A percentile compares a stretch with the other conserved stretches of the same genome.
phyloP scores from a whole-genome alignment of 2,329 filamentous ascomycete genomes.

The Penicillium aurantiogriseum region DNA sequence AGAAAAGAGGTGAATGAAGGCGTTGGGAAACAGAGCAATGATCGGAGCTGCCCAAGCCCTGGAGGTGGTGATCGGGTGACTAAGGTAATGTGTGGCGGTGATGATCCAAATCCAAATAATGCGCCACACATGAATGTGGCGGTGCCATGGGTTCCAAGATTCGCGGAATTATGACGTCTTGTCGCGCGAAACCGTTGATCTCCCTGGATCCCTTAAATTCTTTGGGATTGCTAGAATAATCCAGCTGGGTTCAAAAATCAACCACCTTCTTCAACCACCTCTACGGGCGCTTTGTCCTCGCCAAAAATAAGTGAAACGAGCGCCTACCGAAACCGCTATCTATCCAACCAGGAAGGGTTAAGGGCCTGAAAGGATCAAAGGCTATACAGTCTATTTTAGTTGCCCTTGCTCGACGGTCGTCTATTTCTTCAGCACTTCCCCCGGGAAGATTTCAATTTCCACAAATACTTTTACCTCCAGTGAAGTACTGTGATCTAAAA shows the following conservation, averaged over 20 bases:
- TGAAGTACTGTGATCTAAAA: neutral
- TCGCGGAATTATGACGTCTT: constrained; percentile 26
- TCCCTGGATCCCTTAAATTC: neutral
- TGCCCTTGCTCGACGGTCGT: neutral
- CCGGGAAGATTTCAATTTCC: neutral
- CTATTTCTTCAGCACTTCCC: constrained; percentile 5
- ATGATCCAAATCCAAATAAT: neutral
- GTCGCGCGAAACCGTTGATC: constrained; percentile 1
- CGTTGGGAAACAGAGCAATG: constrained; percentile 10
- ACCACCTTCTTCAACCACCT: neutral
- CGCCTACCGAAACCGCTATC: constrained; percentile 13
- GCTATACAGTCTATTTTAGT: constrained; percentile 17
- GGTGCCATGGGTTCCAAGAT: constrained; percentile 18
- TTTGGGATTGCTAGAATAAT: constrained; percentile 10
- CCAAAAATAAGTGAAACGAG: constrained; percentile 5
- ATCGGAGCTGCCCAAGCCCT: constrained; percentile 15
- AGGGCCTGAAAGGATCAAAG: constrained; percentile 4
- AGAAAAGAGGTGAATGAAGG: constrained; percentile 1
- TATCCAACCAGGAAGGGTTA: constrained; percentile 3
- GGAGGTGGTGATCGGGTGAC: constrained; percentile 18
- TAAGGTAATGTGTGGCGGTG: constrained; percentile 19
- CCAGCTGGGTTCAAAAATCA: neutral
- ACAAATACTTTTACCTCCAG: neutral
- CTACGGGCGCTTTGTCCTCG: constrained; percentile 1
- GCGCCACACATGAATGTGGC: constrained; percentile 18